These are phyloP conservation scores for Mixia osmundae DNA, from an alignment of 1,284 basidiomycete species.

Conservation along the genomic window DNA sequence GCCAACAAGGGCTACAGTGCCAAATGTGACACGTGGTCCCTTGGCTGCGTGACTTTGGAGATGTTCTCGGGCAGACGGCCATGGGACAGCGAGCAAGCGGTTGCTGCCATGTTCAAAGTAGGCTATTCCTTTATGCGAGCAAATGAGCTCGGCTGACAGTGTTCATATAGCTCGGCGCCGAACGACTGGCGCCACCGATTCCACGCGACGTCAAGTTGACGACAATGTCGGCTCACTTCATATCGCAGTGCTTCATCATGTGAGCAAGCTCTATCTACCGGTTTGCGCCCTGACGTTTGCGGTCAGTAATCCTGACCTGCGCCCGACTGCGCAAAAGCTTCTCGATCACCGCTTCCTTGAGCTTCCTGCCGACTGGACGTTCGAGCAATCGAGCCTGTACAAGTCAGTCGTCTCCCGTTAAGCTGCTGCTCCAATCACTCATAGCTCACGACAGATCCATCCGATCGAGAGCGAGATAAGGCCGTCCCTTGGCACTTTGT, in stretches of 20 bases:
- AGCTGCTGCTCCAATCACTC: no score
- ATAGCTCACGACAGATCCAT: no score
- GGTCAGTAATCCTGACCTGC: no score
- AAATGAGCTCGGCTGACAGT: conserved; percentile 7
- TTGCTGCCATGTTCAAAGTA: conserved; percentile 85
- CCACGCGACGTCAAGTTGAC: conserved; percentile 57
- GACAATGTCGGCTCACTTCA: conserved; percentile 57
- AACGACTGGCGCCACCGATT: conserved; percentile 63
- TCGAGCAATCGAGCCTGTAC: no score
- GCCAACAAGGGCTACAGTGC: conserved; percentile 74
- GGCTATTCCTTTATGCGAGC: conserved; percentile 11
- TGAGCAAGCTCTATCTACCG: no score
- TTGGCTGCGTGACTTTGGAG: conserved; percentile 91
- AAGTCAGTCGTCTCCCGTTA: no score
- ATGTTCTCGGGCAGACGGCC: conserved; percentile 93
- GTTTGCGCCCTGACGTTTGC: no score
- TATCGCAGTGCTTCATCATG: conserved; percentile 74
- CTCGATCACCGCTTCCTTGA: no score
- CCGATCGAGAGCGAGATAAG: no score
- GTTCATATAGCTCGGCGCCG: conserved; percentile 41
- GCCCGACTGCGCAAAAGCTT: no score
- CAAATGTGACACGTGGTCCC: conserved; percentile 96
- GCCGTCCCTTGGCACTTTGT: no score
- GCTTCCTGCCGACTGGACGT: no score
- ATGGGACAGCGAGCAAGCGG: conserved; percentile 69